Percentiles rank a stretch among this genome's conserved stretches.
Evolutionary conservation across 306 rosid genomes (phyloP).

Genomic region (Fagus sylvatica): DNA sequence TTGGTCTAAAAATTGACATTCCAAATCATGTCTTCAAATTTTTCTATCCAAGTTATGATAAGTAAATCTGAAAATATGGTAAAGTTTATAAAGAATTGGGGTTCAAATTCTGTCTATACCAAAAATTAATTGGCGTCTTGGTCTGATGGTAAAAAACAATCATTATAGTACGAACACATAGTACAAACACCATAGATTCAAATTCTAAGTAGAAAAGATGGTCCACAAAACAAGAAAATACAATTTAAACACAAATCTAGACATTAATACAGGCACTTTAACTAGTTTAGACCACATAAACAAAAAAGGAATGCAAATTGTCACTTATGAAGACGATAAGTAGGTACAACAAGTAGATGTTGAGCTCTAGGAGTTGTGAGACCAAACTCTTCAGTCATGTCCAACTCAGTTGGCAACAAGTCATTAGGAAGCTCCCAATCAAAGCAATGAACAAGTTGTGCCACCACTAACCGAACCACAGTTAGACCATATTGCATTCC

Average conservation of each 20-base stretch:
- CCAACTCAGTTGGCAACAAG: constrained; percentile 28
- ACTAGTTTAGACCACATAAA: constrained; percentile 20
- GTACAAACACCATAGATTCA: too few species aligned
- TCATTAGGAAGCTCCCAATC: constrained; percentile 41
- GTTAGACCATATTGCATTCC: constrained; percentile 31
- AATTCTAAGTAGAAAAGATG: too few species aligned
- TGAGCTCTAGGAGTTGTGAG: constrained; percentile 29
- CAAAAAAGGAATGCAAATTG: not conserved
- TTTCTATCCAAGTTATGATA: too few species aligned
- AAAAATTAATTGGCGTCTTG: too few species aligned
- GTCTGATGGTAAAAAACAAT: too few species aligned
- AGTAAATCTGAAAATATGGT: too few species aligned
- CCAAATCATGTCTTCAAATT: too few species aligned
- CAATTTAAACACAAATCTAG: not conserved
- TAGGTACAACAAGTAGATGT: constrained; percentile 32
- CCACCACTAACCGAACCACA: constrained; percentile 23
- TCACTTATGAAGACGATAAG: constrained; percentile 36
- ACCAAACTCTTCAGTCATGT: constrained; percentile 42
- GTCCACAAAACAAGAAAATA: not conserved
- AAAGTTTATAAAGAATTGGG: too few species aligned
- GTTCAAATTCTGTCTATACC: too few species aligned
- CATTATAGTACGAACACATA: too few species aligned
- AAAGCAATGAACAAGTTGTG: constrained; percentile 44
- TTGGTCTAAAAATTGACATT: too few species aligned
- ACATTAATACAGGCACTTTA: not conserved